Percentiles rank a stretch among this genome's conserved stretches.
Evolutionary conservation across 768 basidiomycete species (phyloP).

Genomic region (Scleroderma citrinum): DNA sequence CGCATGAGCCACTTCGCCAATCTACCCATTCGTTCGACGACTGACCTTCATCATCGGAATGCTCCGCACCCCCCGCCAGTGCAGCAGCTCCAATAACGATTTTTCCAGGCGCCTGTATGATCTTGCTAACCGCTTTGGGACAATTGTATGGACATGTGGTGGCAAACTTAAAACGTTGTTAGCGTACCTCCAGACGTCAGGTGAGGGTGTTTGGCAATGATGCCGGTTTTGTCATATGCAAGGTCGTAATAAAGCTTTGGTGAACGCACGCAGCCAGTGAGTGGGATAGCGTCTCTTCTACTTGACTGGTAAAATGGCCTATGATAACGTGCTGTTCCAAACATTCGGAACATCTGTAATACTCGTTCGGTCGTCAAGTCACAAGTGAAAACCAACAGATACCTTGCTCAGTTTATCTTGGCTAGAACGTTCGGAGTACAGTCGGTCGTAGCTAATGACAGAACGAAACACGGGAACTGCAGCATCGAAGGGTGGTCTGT

Average conservation of each 20-base stretch:
- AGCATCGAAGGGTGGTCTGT: slow-evolving; percentile 2
- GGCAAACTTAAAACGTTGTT: background rate
- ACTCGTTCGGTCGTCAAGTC: background rate
- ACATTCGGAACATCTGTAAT: slow-evolving; percentile 9
- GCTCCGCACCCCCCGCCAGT: slow-evolving; percentile 39
- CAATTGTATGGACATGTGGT: background rate
- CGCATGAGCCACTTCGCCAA: background rate
- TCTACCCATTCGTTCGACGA: slow-evolving; percentile 12
- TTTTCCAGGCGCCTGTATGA: slow-evolving; percentile 39
- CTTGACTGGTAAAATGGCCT: slow-evolving; percentile 16
- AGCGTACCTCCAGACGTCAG: slow-evolving; percentile 39
- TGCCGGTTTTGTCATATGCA: slow-evolving; percentile 20
- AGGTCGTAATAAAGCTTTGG: slow-evolving; percentile 20
- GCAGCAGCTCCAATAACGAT: slow-evolving; percentile 43
- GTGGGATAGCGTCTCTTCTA: slow-evolving; percentile 17
- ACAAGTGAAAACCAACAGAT: background rate
- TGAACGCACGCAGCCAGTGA: slow-evolving; percentile 9
- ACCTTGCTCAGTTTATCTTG: slow-evolving; percentile 18
- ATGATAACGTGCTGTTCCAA: slow-evolving; percentile 16
- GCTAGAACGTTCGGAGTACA: slow-evolving; percentile 15
- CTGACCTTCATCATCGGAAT: slow-evolving; percentile 19
- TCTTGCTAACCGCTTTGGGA: slow-evolving; percentile 42
- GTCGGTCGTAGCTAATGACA: slow-evolving; percentile 13
- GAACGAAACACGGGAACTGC: slow-evolving; percentile 11
- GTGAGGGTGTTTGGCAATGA: slow-evolving; percentile 34